These are phyloP conservation scores for Hippophae rhamnoides DNA, from an alignment of 306 rosid species.

Conservation along the genomic window DNA sequence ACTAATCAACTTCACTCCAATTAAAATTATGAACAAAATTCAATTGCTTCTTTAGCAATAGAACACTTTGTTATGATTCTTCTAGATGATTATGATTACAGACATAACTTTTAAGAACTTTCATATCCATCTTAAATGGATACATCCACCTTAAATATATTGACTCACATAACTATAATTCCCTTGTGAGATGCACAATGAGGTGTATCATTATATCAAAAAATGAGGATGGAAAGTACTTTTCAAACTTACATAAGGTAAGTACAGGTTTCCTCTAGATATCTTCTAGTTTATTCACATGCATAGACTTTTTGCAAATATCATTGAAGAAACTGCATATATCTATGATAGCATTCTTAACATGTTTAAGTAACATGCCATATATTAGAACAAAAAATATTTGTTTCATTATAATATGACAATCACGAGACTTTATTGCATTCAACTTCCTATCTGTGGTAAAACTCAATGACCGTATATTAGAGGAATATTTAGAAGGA, in stretches of 20 bases:
- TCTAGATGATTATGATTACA: not conserved
- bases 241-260: not conserved
- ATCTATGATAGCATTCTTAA: not conserved
- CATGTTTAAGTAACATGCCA: not conserved
- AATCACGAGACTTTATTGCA: not conserved
- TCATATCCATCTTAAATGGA: conserved; percentile 3
- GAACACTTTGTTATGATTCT: not conserved
- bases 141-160: conserved; percentile 2
- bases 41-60: not conserved
- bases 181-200: not conserved
- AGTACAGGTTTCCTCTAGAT: not conserved
- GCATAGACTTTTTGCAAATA: not conserved
- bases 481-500: not conserved
- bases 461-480: not conserved
- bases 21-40: not conserved
- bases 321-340: not conserved
- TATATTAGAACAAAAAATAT: not conserved
- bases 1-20: not conserved
- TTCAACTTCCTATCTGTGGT: not conserved
- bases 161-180: not conserved
- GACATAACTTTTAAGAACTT: not conserved
- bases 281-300: not conserved
- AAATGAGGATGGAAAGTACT: too few relatives aligned
- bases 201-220: too few relatives aligned
- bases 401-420: not conserved